Evolutionary conservation across 257 asterid species (phyloP), one percentile per base, ranked within the genome.

Genomic region (Solanum corneliomulleri): DNA sequence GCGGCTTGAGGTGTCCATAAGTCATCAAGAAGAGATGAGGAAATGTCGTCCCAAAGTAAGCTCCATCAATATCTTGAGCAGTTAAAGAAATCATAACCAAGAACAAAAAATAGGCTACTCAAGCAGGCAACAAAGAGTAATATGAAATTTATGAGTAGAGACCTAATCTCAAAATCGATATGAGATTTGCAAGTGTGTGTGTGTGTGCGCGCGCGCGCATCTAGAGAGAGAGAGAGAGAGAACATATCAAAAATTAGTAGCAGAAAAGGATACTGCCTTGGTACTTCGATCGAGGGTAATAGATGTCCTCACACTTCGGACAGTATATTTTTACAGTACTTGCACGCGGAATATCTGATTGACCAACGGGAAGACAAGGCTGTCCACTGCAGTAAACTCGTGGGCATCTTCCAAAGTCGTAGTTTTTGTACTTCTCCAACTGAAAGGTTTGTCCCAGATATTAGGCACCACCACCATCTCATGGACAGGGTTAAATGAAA

Each of bases 321-420:
- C 99, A 96, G 91, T 96, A 96, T 69, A 95, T 96, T 93, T 96
- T 96, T 85, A 95, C 98, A 0, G 98, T 95, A 89, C 98, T 96
- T 60, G 95, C 93, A 12, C 97, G 98, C 2, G 98, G 98, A 87
- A 96, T 93, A 88, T 96, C 98, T 62, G 99, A 96, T 89, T 94
- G 98, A 69, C 99, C 99, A 89, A 96, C 98, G 1, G 99, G 98
- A 87, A 96, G 98, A 89, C 99, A 95, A 85, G 99, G 98, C 92
- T 95, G 98, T 68, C 99, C 99, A 89, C 94, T 90, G 90, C 99
- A 96, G 90, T 93, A 96, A 89, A 95, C 99, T 92, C 98, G 93
- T 2, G 98, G 98, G 92, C 99, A 96, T 91, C 99, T 95, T 78
- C 98, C 99, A 89, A 96, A 96, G 88, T 96, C 99, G 70, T 93